Base-by-base conservation (phyloP, 2,329 filamentous ascomycete species). In the Dothideomycetes sp. region DNA sequence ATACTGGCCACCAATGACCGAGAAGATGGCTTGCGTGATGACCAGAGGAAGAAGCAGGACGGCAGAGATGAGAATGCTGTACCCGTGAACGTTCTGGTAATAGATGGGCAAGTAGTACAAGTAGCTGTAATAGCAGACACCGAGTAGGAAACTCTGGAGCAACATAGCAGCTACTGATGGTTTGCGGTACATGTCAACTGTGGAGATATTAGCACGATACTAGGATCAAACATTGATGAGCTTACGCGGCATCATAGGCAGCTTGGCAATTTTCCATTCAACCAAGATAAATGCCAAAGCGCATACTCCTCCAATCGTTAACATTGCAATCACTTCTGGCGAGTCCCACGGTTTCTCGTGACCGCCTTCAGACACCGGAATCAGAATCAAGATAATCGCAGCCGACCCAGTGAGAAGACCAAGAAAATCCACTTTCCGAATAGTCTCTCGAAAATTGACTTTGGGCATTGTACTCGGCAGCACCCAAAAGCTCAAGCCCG, bases 91-190 rank as follows among this genome's bases (percentile, higher is more conserved):
- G 56, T 69, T 60, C 38, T 69, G 67, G 44, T 69, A 69, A 44
- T 68, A 69, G 0, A 61, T 41, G 64, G 56, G 41, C 69, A 69
- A 2, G 68, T 62, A 70, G 45, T 70, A 71, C 5, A 72, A 57
- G 45, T 75, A 72, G n/a, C 72, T 65, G 17, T 27, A 27, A 47
- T 78, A 77, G 48, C 77, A 79, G 2, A 71, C 61, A 4, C 78
- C 75, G 16, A 79, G 66, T 16, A 82, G 56, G 46, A 81, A 71
- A 50, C 69, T 73, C 49, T 81, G 73, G 3, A 66, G 31, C 35
- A 81, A 59, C 44, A 82, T 67, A 5, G 72, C 62, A 16, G 62
- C 59, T 5, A 81, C 62, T 5, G 74, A 65, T 14, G 58, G 57
- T 44, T 67, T 74, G 29, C 59, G 65, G 55, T 78, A 80, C 29